Base-by-base conservation (phyloP, 495 filamentous ascomycete genomes). In the Aspergillus cristatus region DNA sequence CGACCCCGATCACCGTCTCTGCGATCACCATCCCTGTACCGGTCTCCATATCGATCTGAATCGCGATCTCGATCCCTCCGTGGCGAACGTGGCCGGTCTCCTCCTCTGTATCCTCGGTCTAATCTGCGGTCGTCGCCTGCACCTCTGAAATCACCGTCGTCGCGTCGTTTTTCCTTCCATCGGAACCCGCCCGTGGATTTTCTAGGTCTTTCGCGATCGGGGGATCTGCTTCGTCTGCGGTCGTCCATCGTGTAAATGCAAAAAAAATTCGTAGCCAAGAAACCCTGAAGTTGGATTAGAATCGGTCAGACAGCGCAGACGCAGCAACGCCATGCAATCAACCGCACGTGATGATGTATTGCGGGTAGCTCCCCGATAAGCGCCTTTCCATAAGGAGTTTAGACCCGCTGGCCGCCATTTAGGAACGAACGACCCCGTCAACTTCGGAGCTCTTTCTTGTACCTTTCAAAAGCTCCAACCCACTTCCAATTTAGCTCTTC, bases 131-230 rank as follows among this genome's bases (percentile, higher is more conserved):
- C 63, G 31, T 64, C 62, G 25, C 52, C 50, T 32, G 29, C 32
- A 25, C 28, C n/a, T 47, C 59, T 48, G 67, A 60, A 20, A 34
- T 72, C 52, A 25, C n/a, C n/a, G n/a, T 69, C 63, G 42, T 67
- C 59, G 18, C 63, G 64, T 39, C 70, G 63, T 54, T 79, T 80
- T 25, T 79, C 75, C 48, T 83, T 84, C 77, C 78, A 84, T 34
- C 65, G 70, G 55, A 82, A 80, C 0, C 78, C 77, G 24, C 72
- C 70, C 8, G 71, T 62, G 11, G 55, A 46, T 37, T 60, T 53
- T 38, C 46, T 54, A 5, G 60, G 54, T 20, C 53, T 48, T 18
- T 54, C 44, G 45, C 52, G 41, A 31, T 57, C 59, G 8, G 62
- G 63, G 11, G 55, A 67, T 34, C 59, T 54, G 44, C 58, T 70